Evolutionary conservation across 2,329 filamentous ascomycete species (phyloP).

Genomic region (Trichoderma citrinoviride): DNA sequence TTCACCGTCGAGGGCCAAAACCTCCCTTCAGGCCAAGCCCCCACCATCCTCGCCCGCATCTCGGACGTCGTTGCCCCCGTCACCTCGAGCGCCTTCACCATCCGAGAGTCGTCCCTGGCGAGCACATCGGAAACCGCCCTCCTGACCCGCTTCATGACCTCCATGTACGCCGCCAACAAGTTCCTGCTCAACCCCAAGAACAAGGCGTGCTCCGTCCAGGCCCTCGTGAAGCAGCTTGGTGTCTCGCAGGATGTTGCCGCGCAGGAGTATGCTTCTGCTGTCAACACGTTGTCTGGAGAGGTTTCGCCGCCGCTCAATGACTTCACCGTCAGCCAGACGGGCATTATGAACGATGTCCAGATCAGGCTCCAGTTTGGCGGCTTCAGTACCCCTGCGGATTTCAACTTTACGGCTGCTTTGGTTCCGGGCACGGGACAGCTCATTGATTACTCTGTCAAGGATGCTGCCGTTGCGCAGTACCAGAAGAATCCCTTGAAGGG

Average conservation of each 20-base stretch:
- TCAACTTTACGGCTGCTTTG: background rate
- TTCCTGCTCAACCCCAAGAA: conserved; percentile 6
- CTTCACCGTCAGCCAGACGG: background rate
- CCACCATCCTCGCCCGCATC: background rate
- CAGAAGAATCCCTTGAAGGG: background rate
- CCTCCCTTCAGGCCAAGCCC: background rate
- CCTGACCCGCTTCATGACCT: conserved; percentile 3
- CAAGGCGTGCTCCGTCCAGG: background rate
- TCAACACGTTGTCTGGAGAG: background rate
- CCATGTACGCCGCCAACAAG: conserved; percentile 12
- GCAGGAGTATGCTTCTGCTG: conserved; percentile 2
- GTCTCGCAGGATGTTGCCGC: background rate
- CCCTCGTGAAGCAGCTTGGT: background rate
- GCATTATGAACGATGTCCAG: conserved; percentile 1
- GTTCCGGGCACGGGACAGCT: conserved; percentile 6
- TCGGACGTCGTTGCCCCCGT: background rate
- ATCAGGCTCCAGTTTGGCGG: background rate
- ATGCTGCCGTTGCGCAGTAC: background rate
- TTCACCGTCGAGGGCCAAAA: conserved; percentile 3
- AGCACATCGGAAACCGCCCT: background rate
- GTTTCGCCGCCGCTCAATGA: conserved; percentile 3
- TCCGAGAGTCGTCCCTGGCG: background rate
- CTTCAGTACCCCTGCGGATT: background rate
- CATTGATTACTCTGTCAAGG: conserved; percentile 1
- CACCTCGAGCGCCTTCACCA: background rate